These are phyloP conservation scores for Verticillium longisporum DNA, from an alignment of 2,329 filamentous ascomycete genomes.

Conservation along the genomic window DNA sequence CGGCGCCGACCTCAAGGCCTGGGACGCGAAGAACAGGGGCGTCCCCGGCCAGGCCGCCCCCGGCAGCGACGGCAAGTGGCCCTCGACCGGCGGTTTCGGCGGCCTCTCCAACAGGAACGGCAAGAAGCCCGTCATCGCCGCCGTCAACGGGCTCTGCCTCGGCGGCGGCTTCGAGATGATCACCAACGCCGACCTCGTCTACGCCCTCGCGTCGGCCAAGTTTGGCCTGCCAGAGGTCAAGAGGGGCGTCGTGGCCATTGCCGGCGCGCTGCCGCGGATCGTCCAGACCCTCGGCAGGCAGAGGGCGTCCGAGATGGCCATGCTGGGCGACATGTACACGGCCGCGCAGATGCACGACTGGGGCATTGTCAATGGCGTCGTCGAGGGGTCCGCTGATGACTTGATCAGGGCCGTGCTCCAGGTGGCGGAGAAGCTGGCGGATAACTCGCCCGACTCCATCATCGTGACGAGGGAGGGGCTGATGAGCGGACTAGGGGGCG, in stretches of 20 bases:
- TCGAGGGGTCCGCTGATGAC: conserved; percentile 23
- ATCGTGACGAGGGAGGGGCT: conserved; percentile 68
- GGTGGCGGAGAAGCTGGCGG: conserved; percentile 54
- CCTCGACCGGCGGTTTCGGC: conserved; percentile 6
- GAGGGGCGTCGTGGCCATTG: conserved; percentile 63
- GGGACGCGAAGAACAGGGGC: conserved; percentile 35
- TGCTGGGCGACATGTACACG: conserved; percentile 53
- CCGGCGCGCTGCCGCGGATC: conserved; percentile 63
- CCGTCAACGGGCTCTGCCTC: conserved; percentile 68
- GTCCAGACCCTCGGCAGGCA: conserved; percentile 60
- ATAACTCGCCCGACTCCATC: conserved; percentile 67
- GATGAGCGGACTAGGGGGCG: conserved; percentile 64
- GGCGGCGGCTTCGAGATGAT: conserved; percentile 75
- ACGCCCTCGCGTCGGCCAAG: conserved; percentile 49
- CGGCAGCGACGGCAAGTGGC: conserved; percentile 6
- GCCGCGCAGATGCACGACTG: conserved; percentile 55
- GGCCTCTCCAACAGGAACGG: conserved; percentile 55
- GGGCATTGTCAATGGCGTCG: conserved; percentile 65
- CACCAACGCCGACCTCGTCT: conserved; percentile 64
- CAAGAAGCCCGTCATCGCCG: conserved; percentile 69
- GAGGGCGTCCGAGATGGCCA: conserved; percentile 63
- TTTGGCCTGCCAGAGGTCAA: conserved; percentile 69
- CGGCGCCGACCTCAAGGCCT: conserved; percentile 62
- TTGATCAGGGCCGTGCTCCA: conserved; percentile 53
- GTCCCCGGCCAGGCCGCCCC: too few species aligned